Base-by-base conservation (phyloP, 2,329 filamentous ascomycete species). In the Emericellopsis atlantica region DNA sequence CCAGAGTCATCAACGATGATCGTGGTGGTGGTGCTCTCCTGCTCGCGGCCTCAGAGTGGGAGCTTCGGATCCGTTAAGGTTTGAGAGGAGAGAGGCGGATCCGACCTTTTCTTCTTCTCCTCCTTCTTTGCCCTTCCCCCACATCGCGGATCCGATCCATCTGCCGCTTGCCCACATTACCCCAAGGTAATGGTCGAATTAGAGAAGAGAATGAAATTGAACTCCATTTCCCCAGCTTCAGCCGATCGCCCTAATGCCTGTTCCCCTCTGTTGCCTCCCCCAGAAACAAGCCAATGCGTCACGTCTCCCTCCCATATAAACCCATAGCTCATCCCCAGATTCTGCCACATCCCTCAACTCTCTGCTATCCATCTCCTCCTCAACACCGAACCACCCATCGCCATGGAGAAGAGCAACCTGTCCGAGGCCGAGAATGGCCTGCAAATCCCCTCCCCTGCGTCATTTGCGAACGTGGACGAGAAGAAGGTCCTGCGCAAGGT, bases 401-500 rank as follows among this genome's bases (percentile, higher is more conserved):
- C 29, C 15, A 29, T 33, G 21, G 40, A 38, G 24, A 42, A 42
- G 29, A 29, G 14, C 15, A 35, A 40, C 32, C 32, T 40, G n/a
- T 39, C 41, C 23, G 41, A 43, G 21, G 15, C 22, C 14, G 41
- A 39, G 23, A 40, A 37, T 41, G 40, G 15, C 23, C 14, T 4
- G 14, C 36, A n/a, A 11, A 29, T 16, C 4, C 26, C 15, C 16
- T 16, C 24, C 4, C 24, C 16, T 9, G 32, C 11, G 22, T 41
- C 40, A 11, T 43, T 49, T 32, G 40, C 47, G 3, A 50, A 59
- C 45, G 49, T n/a, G 40, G 52, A 15, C 54, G 73, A 81, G 54
- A 77, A 72, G 53, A 70, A 63, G 43, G 65, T 82, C 11, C 51
- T 81, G 23, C 62, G 75, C 45, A 81, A 73, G 59, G 67, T 69